Conservation (phyloP, 2,329 filamentous ascomycete species). For the Alternaria arbusti region DNA sequence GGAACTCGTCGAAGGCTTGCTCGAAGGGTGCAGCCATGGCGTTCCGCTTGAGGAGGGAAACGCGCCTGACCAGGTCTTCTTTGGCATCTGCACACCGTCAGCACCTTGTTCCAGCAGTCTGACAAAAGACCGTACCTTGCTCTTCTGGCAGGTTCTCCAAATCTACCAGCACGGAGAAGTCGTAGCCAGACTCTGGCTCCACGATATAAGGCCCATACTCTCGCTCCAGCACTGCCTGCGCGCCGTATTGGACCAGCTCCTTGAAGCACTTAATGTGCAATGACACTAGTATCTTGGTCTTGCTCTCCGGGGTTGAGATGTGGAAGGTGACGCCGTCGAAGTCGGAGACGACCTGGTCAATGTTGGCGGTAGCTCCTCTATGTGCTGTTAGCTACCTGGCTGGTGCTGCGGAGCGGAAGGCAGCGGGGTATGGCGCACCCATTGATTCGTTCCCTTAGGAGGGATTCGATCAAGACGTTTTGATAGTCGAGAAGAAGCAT, state of each 20-base stretch:
- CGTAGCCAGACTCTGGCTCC: constrained; percentile 84
- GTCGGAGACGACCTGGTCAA: constrained; percentile 98
- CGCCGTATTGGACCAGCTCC: constrained; percentile 92
- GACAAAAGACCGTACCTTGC: constrained; percentile 61
- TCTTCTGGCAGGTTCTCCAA: constrained; percentile 83
- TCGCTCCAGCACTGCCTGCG: constrained; percentile 85
- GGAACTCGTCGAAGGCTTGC: constrained; percentile 92
- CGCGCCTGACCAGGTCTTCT: constrained; percentile 84
- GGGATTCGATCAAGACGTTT: constrained; percentile 95
- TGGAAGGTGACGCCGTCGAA: constrained; percentile 99
- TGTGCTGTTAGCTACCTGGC: constrained; percentile 42
- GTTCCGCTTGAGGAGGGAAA: constrained; percentile 94
- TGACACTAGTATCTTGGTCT: constrained; percentile 93
- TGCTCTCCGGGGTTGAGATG: constrained; percentile 92
- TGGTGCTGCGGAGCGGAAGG: constrained; percentile 37
- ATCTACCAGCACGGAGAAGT: constrained; percentile 93
- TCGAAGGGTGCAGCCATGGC: constrained; percentile 99
- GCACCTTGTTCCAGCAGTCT: constrained; percentile 3
- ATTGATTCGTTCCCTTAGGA: constrained; percentile 92
- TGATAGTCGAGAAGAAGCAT: constrained; percentile 98
- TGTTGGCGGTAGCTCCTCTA: constrained; percentile 83
- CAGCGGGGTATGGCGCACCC: constrained; percentile 63
- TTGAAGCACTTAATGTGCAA: constrained; percentile 94
- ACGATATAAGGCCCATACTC: constrained; percentile 96
- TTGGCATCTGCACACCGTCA: constrained; percentile 69